Conservation (phyloP, 2,329 filamentous ascomycete species). For the Botryotinia globosa region DNA sequence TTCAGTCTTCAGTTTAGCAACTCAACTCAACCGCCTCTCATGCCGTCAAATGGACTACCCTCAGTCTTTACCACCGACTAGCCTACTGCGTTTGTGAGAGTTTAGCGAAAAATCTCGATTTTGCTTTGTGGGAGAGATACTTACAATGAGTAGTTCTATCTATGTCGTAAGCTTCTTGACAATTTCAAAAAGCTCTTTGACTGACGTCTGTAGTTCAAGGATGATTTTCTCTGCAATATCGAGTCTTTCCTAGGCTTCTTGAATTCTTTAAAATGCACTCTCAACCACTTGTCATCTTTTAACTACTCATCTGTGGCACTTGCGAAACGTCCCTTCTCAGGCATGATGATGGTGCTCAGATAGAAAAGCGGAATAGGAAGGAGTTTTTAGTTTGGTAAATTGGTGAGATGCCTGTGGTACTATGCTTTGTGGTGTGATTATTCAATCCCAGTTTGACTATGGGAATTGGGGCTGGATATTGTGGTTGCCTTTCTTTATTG, state of each 20-base stretch:
- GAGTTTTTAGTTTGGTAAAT: neutral
- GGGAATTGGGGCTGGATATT: neutral
- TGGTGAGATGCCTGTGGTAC: neutral
- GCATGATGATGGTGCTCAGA: neutral
- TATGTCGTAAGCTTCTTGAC: neutral
- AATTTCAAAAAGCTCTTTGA: neutral
- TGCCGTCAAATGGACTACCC: neutral
- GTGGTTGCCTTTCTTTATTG: neutral
- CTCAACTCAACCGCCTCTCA: too few species aligned
- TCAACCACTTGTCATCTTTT: neutral
- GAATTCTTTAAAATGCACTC: neutral
- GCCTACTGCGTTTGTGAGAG: too few species aligned
- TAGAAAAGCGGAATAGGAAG: neutral
- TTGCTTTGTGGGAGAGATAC: neutral
- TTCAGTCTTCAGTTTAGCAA: neutral
- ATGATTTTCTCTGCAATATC: neutral
- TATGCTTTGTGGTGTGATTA: neutral
- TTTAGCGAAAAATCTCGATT: neutral
- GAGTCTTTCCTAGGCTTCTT: neutral
- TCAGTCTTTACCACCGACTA: neutral
- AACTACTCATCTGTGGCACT: neutral
- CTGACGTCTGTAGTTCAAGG: neutral
- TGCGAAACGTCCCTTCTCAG: neutral
- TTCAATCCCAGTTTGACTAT: neutral
- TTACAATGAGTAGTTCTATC: neutral